Percentiles rank a stretch among this genome's conserved stretches.
phyloP scores from a whole-genome alignment of 139 green algal species.

The Volvox africanus region DNA sequence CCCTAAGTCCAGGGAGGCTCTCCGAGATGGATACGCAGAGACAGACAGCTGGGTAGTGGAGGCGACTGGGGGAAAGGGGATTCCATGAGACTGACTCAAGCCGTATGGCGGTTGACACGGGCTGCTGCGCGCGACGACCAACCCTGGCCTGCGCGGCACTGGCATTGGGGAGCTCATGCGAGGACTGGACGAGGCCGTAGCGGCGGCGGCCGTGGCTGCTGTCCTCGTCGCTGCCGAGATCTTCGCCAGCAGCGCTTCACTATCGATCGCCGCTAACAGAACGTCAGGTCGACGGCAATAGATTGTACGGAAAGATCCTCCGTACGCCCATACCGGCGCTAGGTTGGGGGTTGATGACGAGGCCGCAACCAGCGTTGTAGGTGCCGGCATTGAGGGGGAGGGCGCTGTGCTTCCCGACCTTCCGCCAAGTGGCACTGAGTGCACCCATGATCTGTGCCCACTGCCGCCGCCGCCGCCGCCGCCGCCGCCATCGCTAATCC shows the following conservation, averaged over 20 bases:
- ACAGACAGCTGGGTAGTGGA: background rate
- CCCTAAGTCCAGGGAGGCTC: background rate
- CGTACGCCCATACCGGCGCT: conserved; percentile 3
- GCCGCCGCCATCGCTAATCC: background rate
- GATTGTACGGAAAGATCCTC: background rate
- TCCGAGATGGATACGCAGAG: background rate
- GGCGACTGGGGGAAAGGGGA: background rate
- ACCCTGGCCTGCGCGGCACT: background rate
- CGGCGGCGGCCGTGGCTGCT: background rate
- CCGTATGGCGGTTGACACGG: background rate
- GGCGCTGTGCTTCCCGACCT: too few species aligned
- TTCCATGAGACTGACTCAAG: background rate
- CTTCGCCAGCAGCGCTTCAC: background rate
- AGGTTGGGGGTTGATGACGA: background rate
- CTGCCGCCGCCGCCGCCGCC: background rate
- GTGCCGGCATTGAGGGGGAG: background rate
- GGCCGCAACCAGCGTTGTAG: background rate
- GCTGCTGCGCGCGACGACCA: background rate
- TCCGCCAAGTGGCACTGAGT: too few species aligned
- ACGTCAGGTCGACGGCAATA: conserved; percentile 7
- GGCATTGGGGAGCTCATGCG: background rate
- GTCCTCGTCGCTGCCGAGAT: background rate
- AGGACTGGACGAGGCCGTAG: too few species aligned
- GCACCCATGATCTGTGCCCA: too few species aligned
- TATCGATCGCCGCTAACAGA: background rate